Evolutionary conservation across 1,284 basidiomycete species (phyloP).

Genomic region (Erythrobasidium hasegawianum): DNA sequence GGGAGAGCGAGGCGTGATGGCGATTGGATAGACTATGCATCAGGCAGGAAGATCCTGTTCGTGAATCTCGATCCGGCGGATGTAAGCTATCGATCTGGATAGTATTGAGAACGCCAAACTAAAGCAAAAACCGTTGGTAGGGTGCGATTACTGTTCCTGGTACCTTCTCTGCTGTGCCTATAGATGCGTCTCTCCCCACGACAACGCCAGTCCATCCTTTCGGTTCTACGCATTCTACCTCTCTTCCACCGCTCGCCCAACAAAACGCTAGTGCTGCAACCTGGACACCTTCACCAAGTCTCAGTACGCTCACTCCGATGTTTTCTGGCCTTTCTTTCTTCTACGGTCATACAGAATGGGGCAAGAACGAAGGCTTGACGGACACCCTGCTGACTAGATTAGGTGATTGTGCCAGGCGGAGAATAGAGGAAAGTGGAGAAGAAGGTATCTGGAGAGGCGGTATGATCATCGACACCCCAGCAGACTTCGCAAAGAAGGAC

Average conservation of each 20-base stretch:
- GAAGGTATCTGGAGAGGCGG: slow-evolving; percentile 60
- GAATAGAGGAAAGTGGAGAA: slow-evolving; percentile 61
- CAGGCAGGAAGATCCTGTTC: slow-evolving; percentile 56
- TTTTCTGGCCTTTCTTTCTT: slow-evolving; percentile 85
- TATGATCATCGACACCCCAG: slow-evolving; percentile 84
- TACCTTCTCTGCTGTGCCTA: slow-evolving; percentile 72
- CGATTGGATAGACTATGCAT: slow-evolving; percentile 55
- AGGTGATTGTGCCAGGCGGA: slow-evolving; percentile 53
- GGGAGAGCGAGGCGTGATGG: slow-evolving; percentile 55
- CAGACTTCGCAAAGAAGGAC: slow-evolving; percentile 61
- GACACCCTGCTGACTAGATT: slow-evolving; percentile 70
- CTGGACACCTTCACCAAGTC: slow-evolving; percentile 39
- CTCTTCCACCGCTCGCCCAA: slow-evolving; percentile 54
- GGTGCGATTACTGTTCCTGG: slow-evolving; percentile 86
- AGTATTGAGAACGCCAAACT: not conserved
- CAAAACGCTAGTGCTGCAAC: slow-evolving; percentile 2
- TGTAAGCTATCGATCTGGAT: slow-evolving; percentile 53
- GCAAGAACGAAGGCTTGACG: slow-evolving; percentile 70
- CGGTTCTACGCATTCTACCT: slow-evolving; percentile 80
- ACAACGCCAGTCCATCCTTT: slow-evolving; percentile 78
- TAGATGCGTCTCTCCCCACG: slow-evolving; percentile 74
- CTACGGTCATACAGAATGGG: slow-evolving; percentile 77
- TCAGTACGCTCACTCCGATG: slow-evolving; percentile 56
- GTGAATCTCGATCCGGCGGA: slow-evolving; percentile 85
- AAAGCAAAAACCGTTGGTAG: slow-evolving; percentile 49